Evolutionary conservation across 2,329 filamentous ascomycete species (phyloP).

Genomic region (Bipolaris sorokiniana): DNA sequence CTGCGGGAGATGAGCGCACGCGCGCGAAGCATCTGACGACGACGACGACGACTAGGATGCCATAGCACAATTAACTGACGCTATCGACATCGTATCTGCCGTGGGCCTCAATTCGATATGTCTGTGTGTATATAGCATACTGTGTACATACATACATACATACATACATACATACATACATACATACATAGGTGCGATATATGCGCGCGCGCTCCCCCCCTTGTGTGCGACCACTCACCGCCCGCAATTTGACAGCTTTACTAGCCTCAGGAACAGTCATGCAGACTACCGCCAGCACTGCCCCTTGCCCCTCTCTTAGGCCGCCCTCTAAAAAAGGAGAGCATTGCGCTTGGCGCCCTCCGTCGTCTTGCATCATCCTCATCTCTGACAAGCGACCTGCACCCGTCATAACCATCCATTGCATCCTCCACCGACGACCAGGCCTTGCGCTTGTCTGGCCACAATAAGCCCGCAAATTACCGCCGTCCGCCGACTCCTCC

Average conservation of each 20-base stretch:
- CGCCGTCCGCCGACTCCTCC: background rate
- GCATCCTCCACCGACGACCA: background rate
- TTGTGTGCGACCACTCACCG: background rate
- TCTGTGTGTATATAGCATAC: no score
- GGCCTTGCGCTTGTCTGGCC: background rate
- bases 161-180: no score
- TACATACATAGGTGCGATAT: background rate
- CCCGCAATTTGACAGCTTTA: background rate
- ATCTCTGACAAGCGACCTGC: slow-evolving; percentile 2
- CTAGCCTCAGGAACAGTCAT: slow-evolving; percentile 10
- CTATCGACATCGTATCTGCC: no score
- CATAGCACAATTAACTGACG: background rate
- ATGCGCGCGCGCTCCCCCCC: background rate
- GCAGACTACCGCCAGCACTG: background rate
- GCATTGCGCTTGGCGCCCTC: background rate
- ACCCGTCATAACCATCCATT: background rate
- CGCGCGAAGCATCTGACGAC: background rate
- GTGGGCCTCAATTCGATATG: no score
- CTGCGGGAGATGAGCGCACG: background rate
- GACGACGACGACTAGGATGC: background rate
- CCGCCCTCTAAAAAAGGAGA: slow-evolving; percentile 4
- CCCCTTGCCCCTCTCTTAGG: background rate
- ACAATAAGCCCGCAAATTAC: slow-evolving; percentile 13
- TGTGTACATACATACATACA: no score
- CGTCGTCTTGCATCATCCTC: slow-evolving; percentile 1